Percentiles rank a stretch among this genome's conserved stretches.
phyloP scores from a whole-genome alignment of 2,329 filamentous ascomycete species.

The Curvularia hawaiiensis region DNA sequence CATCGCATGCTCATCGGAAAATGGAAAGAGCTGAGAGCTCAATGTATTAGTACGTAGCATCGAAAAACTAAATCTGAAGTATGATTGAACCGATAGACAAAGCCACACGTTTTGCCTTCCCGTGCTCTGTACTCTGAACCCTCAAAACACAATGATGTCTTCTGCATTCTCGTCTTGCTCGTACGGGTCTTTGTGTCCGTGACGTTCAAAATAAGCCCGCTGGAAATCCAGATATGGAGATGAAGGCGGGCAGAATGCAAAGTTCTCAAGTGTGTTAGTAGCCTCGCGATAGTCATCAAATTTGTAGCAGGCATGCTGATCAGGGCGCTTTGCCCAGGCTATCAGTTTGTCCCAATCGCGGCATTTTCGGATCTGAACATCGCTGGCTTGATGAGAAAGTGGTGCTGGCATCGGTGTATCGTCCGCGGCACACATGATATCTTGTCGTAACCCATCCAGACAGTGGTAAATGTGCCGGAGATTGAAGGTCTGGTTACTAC shows the following conservation, averaged over 20 bases:
- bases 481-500: slow-evolving; percentile 28
- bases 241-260: slow-evolving; percentile 38
- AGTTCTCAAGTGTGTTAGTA: slow-evolving; percentile 44
- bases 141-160: slow-evolving; percentile 26
- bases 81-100: slow-evolving; percentile 4
- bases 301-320: slow-evolving; percentile 40
- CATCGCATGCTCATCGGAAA: slow-evolving; percentile 12
- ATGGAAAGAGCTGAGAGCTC: slow-evolving; percentile 3
- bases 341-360: slow-evolving; percentile 42
- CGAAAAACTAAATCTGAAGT: background rate
- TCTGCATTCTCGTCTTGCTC: slow-evolving; percentile 24
- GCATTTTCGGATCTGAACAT: slow-evolving; percentile 39
- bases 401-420: slow-evolving; percentile 44
- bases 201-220: slow-evolving; percentile 40
- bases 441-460: slow-evolving; percentile 41
- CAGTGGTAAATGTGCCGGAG: slow-evolving; percentile 42
- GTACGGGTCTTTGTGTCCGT: slow-evolving; percentile 43
- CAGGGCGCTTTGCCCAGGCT: slow-evolving; percentile 38
- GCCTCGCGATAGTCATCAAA: slow-evolving; percentile 45
- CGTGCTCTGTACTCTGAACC: background rate
- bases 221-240: slow-evolving; percentile 39
- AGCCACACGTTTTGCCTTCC: background rate
- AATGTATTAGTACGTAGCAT: background rate
- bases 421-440: slow-evolving; percentile 44
- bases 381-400: slow-evolving; percentile 29